Conservation (phyloP, 257 asterid species). For the Solanum paucissectum region DNA sequence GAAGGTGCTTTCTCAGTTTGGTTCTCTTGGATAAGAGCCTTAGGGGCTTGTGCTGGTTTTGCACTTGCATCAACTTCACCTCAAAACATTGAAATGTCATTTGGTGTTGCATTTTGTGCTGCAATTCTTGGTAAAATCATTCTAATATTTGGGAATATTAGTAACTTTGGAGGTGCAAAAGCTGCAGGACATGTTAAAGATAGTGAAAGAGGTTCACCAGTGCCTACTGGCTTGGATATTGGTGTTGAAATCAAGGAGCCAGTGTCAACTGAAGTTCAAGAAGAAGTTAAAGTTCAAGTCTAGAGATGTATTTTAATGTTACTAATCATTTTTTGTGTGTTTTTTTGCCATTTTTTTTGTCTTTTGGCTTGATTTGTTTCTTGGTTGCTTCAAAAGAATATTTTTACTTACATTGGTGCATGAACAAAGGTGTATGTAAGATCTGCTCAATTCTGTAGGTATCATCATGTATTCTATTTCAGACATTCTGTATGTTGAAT, state of each 20-base stretch:
- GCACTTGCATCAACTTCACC: slow-evolving; percentile 55
- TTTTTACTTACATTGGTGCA: neutral
- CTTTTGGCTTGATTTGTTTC: neutral
- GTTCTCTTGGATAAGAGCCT: slow-evolving; percentile 70
- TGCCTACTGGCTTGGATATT: slow-evolving; percentile 13
- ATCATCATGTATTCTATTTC: neutral
- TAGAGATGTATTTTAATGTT: neutral
- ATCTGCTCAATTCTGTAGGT: neutral
- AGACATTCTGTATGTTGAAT: neutral
- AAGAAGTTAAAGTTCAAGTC: slow-evolving; percentile 11
- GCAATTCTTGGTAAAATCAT: slow-evolving; percentile 50
- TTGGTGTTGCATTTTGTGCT: slow-evolving; percentile 52
- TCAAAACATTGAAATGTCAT: slow-evolving; percentile 40
- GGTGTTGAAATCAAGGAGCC: slow-evolving; percentile 20
- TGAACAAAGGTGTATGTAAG: neutral
- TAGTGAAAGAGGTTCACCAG: slow-evolving; percentile 43
- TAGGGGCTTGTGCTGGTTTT: slow-evolving; percentile 65
- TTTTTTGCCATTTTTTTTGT: neutral
- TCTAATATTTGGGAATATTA: slow-evolving; percentile 64
- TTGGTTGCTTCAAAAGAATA: neutral
- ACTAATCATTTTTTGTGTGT: neutral
- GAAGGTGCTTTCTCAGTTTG: slow-evolving; percentile 86
- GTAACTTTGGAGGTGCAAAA: slow-evolving; percentile 73
- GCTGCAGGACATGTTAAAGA: slow-evolving; percentile 61
- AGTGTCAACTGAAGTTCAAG: slow-evolving; percentile 10